phyloP scores from a whole-genome alignment of 208 protist species.

The Trypanosomatidae sp. region DNA sequence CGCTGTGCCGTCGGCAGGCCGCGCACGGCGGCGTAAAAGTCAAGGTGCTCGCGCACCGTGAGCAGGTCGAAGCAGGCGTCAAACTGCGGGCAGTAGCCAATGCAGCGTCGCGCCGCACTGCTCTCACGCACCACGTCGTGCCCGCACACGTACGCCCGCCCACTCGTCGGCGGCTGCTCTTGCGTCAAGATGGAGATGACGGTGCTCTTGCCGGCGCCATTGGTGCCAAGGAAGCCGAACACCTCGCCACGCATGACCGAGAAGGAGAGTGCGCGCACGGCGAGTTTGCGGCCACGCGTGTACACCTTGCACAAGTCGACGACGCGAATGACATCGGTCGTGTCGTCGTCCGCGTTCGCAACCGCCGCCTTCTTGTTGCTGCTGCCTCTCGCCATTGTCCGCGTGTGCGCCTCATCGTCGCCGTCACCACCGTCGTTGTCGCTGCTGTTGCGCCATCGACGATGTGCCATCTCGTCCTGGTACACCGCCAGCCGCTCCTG shows the following conservation, averaged over 20 bases:
- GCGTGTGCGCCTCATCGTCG: neutral
- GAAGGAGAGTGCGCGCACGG: slow-evolving; percentile 46
- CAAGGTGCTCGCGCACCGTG: slow-evolving; percentile 87
- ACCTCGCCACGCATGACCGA: slow-evolving; percentile 52
- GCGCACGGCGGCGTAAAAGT: slow-evolving; percentile 73
- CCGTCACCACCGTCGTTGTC: neutral
- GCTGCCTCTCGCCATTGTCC: neutral
- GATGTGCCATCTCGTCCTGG: slow-evolving; percentile 4
- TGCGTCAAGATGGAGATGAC: slow-evolving; percentile 70
- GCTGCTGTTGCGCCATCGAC: neutral
- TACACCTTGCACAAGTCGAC: slow-evolving; percentile 22
- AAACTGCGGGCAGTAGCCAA: slow-evolving; percentile 94
- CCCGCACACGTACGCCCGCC: slow-evolving; percentile 30
- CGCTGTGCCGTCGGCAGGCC: slow-evolving; percentile 18
- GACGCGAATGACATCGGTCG: slow-evolving; percentile 16
- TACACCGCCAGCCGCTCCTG: slow-evolving; percentile 26
- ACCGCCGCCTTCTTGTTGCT: neutral
- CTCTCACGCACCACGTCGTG: slow-evolving; percentile 30
- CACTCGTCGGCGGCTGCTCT: slow-evolving; percentile 48
- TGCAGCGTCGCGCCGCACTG: slow-evolving; percentile 17
- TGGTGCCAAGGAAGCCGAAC: slow-evolving; percentile 77
- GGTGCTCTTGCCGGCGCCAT: slow-evolving; percentile 82
- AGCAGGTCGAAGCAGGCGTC: slow-evolving; percentile 88
- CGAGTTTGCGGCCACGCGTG: slow-evolving; percentile 15
- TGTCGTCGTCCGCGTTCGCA: neutral